These are phyloP conservation scores for Basipetospora chlamydospora DNA, from an alignment of 2,329 filamentous ascomycete species.

Conservation along the genomic window DNA sequence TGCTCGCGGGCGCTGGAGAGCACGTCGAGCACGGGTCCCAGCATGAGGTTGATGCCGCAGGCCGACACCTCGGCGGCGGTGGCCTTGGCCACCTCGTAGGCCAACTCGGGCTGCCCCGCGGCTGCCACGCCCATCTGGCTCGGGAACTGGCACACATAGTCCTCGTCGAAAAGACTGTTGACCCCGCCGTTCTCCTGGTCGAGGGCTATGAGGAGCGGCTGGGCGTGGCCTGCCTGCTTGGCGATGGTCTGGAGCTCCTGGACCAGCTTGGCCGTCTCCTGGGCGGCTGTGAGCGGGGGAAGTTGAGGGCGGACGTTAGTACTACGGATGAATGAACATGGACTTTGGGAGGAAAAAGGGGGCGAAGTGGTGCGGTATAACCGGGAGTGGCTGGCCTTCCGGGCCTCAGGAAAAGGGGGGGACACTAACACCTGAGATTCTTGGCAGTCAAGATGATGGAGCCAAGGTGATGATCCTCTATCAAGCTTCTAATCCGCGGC, in stretches of 20 bases:
- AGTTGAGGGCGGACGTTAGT: constrained; percentile 10
- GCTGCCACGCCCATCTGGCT: constrained; percentile 96
- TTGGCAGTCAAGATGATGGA: constrained; percentile 75
- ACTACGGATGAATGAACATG: constrained; percentile 9
- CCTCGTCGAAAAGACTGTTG: constrained; percentile 91
- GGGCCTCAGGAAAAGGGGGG: neutral
- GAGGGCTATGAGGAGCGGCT: constrained; percentile 77
- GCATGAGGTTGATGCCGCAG: constrained; percentile 89
- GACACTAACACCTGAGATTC: constrained; percentile 63
- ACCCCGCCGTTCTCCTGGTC: constrained; percentile 98
- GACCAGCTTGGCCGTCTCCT: constrained; percentile 76
- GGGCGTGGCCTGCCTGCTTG: constrained; percentile 74
- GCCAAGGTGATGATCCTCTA: constrained; percentile 74
- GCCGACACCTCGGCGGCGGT: constrained; percentile 86
- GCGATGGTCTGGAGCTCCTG: constrained; percentile 89
- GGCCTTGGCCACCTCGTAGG: constrained; percentile 81
- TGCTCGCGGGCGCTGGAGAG: constrained; percentile 87
- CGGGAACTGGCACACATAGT: constrained; percentile 90
- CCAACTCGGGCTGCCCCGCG: constrained; percentile 68
- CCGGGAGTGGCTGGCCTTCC: too few species aligned
- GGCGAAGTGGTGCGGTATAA: constrained; percentile 3
- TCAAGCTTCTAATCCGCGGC: constrained; percentile 66
- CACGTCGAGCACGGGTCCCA: constrained; percentile 87
- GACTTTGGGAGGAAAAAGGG: neutral
- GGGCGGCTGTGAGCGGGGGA: constrained; percentile 50